Evolutionary conservation across 257 asterid genomes (phyloP), one percentile per base, ranked within the genome.

Genomic region (Capsicum pubescens): DNA sequence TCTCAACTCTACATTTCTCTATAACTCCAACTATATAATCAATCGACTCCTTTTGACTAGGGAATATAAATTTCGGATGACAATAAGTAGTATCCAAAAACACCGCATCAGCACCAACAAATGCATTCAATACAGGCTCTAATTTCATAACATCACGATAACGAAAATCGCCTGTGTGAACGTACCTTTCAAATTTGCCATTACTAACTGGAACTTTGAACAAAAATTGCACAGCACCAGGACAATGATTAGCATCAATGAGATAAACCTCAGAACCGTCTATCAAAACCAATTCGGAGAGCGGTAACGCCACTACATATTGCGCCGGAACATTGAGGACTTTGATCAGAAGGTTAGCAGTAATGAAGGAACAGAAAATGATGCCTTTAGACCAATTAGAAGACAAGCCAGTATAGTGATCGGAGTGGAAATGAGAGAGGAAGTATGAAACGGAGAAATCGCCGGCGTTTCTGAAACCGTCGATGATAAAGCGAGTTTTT

Each of bases 351-450:
- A 95, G 97, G 85, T 87, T 89, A 19, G 97, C 94, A 42, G 98
- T 94, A 55, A 74, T 85, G 85, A 91, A 46, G 46, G 99, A 95
- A 85, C 98, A 94, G 80, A 88, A 95, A 42, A 94, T 91, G 48
- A 94, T 85, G 35, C 99, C 99, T 55, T 81, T 84, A 69, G 93
- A 86, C 99, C 99, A 95, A 72, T 87, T 88, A 21, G 98, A 91
- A 50, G 89, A 83, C 42, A 95, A 93, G 63, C 99, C 99, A 13
- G 94, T 88, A 92, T 93, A 95, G 88, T 95, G 98, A 74, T 95
- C 99, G 86, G 97, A 95, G 92, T 95, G 98, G 88, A 94, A 95
- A 89, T 94, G 99, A 32, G 99, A 90, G 78, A 95, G 98, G 90
- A 95, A 94, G 90, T 95, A 95, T 7, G 98, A 92, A 72, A 89